Evolutionary conservation across 1,284 basidiomycete genomes (phyloP).

Genomic region (Rhodofomes roseus): DNA sequence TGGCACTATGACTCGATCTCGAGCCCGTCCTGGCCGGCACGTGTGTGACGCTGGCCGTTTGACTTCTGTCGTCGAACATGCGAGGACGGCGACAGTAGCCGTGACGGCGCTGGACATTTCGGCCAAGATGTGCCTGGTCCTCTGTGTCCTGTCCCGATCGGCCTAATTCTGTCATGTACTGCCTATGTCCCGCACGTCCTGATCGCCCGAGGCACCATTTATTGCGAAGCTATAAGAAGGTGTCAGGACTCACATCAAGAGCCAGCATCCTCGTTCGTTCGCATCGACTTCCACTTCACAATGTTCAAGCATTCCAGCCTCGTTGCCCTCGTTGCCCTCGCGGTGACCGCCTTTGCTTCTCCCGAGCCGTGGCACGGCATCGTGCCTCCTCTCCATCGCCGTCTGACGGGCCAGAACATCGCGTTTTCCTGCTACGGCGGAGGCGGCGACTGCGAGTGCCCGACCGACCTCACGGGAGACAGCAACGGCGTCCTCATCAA

Average conservation of each 20-base stretch:
- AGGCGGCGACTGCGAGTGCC: conserved; percentile 13
- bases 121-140: background rate
- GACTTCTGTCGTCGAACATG: background rate
- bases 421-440: conserved; percentile 10
- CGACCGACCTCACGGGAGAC: conserved; percentile 9
- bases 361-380: background rate
- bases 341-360: background rate
- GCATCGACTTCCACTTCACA: background rate
- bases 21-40: background rate
- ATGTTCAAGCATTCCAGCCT: background rate
- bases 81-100: background rate
- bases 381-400: background rate
- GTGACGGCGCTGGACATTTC: background rate
- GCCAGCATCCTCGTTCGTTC: background rate
- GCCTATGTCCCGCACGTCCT: background rate
- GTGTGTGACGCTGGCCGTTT: background rate
- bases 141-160: background rate
- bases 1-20: background rate
- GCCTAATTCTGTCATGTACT: background rate
- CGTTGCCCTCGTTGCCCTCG: background rate
- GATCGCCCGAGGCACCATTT: background rate
- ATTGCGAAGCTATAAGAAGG: background rate
- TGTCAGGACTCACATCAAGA: background rate
- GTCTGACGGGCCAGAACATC: conserved; percentile 5
- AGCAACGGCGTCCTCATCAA: conserved; percentile 12